phyloP scores from a whole-genome alignment of 2,329 filamentous ascomycete genomes.

The Pseudocercospora cruenta region DNA sequence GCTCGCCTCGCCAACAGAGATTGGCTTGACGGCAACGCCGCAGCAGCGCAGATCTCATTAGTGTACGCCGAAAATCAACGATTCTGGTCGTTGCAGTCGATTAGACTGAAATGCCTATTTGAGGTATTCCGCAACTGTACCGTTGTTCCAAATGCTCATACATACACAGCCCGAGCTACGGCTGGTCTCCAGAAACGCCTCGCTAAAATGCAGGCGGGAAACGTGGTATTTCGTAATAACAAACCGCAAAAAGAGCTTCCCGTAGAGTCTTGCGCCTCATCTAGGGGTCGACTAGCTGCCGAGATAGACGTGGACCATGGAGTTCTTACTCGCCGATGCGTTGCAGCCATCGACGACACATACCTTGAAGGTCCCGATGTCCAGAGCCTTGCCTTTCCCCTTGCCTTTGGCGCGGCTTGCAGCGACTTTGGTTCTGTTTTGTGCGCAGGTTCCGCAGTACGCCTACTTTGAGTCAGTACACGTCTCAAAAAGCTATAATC shows the following conservation, averaged over 20 bases:
- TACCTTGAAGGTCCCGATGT: slow-evolving; percentile 44
- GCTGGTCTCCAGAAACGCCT: background rate
- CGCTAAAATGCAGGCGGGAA: background rate
- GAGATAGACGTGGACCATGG: slow-evolving; percentile 35
- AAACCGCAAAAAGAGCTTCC: background rate
- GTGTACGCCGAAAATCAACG: background rate
- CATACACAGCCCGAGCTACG: background rate
- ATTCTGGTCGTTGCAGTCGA: background rate
- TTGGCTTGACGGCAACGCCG: background rate
- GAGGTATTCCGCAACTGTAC: background rate
- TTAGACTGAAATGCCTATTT: background rate
- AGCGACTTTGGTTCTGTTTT: slow-evolving; percentile 38
- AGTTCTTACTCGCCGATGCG: slow-evolving; percentile 16
- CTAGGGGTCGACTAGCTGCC: slow-evolving; percentile 28
- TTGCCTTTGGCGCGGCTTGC: slow-evolving; percentile 29
- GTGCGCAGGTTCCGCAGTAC: slow-evolving; percentile 58
- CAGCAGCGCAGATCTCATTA: background rate
- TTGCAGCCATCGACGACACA: slow-evolving; percentile 52
- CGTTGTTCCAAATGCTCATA: slow-evolving; percentile 1
- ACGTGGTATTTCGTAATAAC: background rate
- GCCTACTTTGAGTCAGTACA: slow-evolving; percentile 42
- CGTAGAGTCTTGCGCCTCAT: background rate
- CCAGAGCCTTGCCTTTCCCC: slow-evolving; percentile 42
- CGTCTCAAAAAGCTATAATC: background rate
- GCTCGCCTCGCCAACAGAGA: background rate